Evolutionary conservation across 164 flowering plant genomes (phyloP), one percentile per base, ranked within the genome.

Genomic region (Liriodendron chinense): DNA sequence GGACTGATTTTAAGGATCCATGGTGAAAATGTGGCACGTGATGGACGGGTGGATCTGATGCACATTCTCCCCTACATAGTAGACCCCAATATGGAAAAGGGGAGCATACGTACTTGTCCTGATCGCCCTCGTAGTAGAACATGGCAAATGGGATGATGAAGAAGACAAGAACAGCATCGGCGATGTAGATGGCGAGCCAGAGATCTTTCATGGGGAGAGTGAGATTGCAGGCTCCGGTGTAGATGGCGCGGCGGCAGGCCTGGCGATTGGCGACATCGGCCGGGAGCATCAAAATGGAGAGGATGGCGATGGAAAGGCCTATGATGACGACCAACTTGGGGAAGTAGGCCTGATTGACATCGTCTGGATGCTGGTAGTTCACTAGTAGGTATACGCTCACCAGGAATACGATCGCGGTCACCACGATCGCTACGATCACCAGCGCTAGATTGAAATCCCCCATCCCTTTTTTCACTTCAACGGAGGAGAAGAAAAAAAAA

Each of bases 61-160:
- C 7, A 34, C 5, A 34, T 34, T 69, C 4, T 23, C 16, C 61
- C 34, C 25, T 10, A 12, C 50, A 12, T 18, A 23, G 64, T n/a
- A 75, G 43, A 34, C 43, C 12, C 34, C 20, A 53, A 26, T 6
- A 76, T 34, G 28, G 56, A 48, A 8, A 22, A 47, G 22, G 25
- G 16, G 18, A 53, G 13, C 2, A 53, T 13, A 84, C 90, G 1
- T 0, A 96, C 99, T 94, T 96, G 82, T 96, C 99, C 87, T 90
- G 96, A 77, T 96, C 99, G 59, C 99, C 99, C 82, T 96, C 99
- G 70, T 96, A 96, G 81, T 86, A 96, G 79, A 96, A 96, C 97
- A 96, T 96, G 3, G 99, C 94, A 67, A 96, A 96, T 20, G 99
- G 99, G 74, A 96, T 92, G 57, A 96, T 76, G 81, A 96, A 90